Conservation (phyloP, 140 eudicot species). For the Bidens hawaiensis region DNA sequence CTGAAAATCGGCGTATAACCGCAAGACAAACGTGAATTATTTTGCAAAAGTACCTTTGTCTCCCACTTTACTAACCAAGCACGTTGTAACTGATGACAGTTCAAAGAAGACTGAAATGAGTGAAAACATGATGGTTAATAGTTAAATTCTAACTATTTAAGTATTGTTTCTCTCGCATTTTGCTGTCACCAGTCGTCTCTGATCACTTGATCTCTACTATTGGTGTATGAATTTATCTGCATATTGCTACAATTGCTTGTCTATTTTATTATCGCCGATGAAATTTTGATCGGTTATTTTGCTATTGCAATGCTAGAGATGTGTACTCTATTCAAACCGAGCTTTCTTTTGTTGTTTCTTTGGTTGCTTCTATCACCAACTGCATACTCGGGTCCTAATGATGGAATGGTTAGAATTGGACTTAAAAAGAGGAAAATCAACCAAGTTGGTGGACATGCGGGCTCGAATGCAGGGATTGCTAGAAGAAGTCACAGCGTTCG, state of each 20-base stretch:
- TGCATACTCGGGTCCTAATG: slow-evolving; percentile 30
- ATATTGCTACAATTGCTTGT: neutral
- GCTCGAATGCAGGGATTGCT: slow-evolving; percentile 22
- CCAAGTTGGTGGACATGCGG: slow-evolving; percentile 32
- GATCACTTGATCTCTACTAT: slow-evolving; percentile 14
- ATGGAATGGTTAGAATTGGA: slow-evolving; percentile 43
- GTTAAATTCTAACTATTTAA: no score
- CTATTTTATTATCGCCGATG: slow-evolving; percentile 8
- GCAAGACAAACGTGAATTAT: no score
- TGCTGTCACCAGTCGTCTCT: slow-evolving; percentile 8
- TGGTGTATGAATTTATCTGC: neutral
- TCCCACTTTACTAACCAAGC: no score
- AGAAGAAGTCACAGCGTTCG: slow-evolving; percentile 23
- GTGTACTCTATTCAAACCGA: slow-evolving; percentile 33
- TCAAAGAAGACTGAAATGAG: no score
- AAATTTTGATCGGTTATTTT: neutral
- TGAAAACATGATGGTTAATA: no score
- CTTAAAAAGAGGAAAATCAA: slow-evolving; percentile 54
- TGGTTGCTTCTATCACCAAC: slow-evolving; percentile 34
- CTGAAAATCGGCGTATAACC: no score
- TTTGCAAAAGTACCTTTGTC: no score
- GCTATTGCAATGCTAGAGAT: slow-evolving; percentile 36
- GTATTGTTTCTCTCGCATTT: slow-evolving; percentile 18
- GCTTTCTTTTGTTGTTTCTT: slow-evolving; percentile 29
- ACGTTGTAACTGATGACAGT: no score